These are phyloP conservation scores for Blastocystis hominis DNA, from an alignment of 352 stramenopile genomes.

Conservation along the genomic window DNA sequence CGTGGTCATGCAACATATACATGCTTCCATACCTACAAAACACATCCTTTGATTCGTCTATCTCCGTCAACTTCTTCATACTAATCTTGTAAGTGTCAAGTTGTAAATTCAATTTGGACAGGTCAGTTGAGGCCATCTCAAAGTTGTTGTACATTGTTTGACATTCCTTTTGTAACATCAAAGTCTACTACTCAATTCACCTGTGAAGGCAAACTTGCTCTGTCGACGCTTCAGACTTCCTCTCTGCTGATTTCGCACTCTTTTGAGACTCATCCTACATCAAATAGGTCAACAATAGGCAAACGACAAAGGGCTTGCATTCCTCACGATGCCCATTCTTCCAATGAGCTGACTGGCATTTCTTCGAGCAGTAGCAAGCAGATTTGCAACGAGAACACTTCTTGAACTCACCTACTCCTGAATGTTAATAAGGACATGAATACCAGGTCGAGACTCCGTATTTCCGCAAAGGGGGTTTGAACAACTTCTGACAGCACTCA, in stretches of 20 bases:
- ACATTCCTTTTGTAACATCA: neutral
- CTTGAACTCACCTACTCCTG: slow-evolving; percentile 2
- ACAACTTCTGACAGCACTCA: slow-evolving; percentile 4
- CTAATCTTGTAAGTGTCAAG: neutral
- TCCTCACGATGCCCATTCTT: slow-evolving; percentile 38
- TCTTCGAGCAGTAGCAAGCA: slow-evolving; percentile 30
- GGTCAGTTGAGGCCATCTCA: neutral
- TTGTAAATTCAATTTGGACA: neutral
- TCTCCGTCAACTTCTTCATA: neutral
- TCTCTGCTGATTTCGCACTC: neutral
- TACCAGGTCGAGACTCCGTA: slow-evolving; percentile 21
- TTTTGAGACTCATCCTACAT: neutral
- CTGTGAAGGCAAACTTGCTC: neutral
- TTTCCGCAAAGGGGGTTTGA: slow-evolving; percentile 1
- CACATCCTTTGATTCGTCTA: neutral
- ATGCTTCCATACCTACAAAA: neutral
- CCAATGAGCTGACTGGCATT: slow-evolving; percentile 39
- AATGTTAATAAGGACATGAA: neutral
- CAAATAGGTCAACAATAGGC: neutral
- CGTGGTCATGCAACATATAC: neutral
- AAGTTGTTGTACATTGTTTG: slow-evolving; percentile 30
- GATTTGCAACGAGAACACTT: slow-evolving; percentile 39
- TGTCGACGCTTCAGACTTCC: neutral
- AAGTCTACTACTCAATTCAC: neutral
- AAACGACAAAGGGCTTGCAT: neutral